phyloP scores from a whole-genome alignment of 768 basidiomycete genomes.

The Calocera viscosa region DNA sequence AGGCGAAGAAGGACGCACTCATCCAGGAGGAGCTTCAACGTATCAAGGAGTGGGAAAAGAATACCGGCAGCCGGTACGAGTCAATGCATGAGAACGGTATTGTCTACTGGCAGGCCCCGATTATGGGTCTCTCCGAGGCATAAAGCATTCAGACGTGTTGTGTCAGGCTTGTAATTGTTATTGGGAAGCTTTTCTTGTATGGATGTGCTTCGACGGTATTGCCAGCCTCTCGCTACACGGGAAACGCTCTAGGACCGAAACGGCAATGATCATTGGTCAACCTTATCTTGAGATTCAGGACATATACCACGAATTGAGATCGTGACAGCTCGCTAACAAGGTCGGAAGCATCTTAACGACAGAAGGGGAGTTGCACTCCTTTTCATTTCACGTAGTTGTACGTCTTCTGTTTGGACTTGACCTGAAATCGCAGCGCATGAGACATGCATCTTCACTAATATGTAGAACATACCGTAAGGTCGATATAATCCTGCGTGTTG shows the following conservation, averaged over 20 bases:
- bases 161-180: background rate
- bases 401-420: background rate
- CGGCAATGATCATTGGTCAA: no score
- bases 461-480: background rate
- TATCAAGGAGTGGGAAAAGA: background rate
- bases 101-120: conserved; percentile 1
- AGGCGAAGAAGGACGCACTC: conserved; percentile 1
- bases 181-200: no score
- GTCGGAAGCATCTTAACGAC: no score
- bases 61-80: background rate
- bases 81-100: background rate
- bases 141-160: background rate
- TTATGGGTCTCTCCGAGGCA: background rate
- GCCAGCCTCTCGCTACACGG: no score
- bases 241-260: no score
- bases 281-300: no score
- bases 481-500: conserved; percentile 30
- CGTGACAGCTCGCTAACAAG: no score
- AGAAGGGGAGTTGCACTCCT: background rate
- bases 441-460: background rate
- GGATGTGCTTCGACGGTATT: no score
- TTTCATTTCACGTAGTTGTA: background rate
- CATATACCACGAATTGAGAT: no score
- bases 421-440: background rate
- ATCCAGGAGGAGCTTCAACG: conserved; percentile 1